Evolutionary conservation across 176 grass and related monocot genomes (phyloP).

Genomic region (Urochloa ruziziensis): DNA sequence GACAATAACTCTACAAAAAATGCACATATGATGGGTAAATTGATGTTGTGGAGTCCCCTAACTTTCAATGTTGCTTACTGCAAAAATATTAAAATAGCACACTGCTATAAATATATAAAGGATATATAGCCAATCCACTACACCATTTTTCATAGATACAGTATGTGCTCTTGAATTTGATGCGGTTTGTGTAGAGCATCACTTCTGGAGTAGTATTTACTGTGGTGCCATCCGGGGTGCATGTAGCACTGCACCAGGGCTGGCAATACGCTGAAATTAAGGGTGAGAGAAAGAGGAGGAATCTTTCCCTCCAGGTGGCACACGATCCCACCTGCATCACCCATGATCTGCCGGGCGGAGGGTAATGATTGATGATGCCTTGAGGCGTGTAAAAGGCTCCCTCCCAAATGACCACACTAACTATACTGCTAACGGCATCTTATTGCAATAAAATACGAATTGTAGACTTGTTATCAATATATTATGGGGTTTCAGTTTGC

Average conservation of each 20-base stretch:
- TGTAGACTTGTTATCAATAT: neutral
- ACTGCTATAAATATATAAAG: neutral
- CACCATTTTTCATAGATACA: too few relatives aligned
- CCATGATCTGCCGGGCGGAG: slow-evolving; percentile 39
- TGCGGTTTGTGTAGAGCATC: neutral
- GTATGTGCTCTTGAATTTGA: too few relatives aligned
- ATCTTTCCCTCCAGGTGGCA: slow-evolving; percentile 75
- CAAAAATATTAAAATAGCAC: neutral
- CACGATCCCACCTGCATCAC: slow-evolving; percentile 60
- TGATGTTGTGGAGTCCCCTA: neutral
- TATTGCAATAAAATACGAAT: neutral
- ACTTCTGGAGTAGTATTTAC: neutral
- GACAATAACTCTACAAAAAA: neutral
- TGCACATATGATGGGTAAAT: neutral
- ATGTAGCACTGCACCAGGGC: slow-evolving; percentile 2
- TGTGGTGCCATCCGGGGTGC: neutral
- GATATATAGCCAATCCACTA: too few relatives aligned
- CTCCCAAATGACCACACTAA: slow-evolving; percentile 18
- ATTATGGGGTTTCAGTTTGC: neutral
- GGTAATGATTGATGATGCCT: slow-evolving; percentile 79
- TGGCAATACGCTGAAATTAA: slow-evolving; percentile 40
- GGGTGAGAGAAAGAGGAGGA: slow-evolving; percentile 27
- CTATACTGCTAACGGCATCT: neutral
- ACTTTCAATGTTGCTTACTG: neutral
- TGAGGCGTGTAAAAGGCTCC: slow-evolving; percentile 32